A percentile compares a stretch with the other conserved stretches of the same genome.
phyloP scores from a whole-genome alignment of 2,329 filamentous ascomycete species.

The Aureobasidium lini region DNA sequence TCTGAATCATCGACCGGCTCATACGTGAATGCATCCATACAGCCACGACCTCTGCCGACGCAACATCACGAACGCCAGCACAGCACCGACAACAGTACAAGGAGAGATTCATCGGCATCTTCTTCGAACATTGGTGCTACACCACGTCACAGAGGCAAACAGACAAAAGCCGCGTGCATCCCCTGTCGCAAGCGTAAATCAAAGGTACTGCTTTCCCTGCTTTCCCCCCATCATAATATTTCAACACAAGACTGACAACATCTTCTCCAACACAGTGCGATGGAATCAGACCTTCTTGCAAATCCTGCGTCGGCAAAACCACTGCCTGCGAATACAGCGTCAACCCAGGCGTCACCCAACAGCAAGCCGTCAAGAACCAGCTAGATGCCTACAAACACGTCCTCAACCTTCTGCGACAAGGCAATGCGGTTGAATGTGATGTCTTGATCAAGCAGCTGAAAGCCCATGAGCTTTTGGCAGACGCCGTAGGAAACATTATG shows the following conservation, averaged over 20 bases:
- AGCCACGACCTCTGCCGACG: background rate
- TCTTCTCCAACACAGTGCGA: background rate
- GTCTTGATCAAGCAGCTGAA: background rate
- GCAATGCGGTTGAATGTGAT: background rate
- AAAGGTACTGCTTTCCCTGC: background rate
- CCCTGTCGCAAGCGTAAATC: slow-evolving; percentile 7
- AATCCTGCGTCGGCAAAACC: background rate
- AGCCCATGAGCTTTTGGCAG: slow-evolving; percentile 15
- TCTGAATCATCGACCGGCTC: background rate
- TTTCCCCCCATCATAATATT: background rate
- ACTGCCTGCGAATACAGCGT: background rate
- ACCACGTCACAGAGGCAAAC: background rate
- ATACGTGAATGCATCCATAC: background rate
- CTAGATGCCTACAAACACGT: background rate
- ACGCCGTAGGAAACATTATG: background rate
- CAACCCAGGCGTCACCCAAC: background rate
- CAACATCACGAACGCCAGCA: background rate
- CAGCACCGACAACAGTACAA: background rate
- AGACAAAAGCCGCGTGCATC: slow-evolving; percentile 8
- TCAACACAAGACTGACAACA: background rate
- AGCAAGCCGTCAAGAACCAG: slow-evolving; percentile 5
- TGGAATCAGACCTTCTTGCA: background rate
- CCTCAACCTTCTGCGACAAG: background rate
- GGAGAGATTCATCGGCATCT: background rate
- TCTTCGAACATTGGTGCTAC: background rate